phyloP scores from a whole-genome alignment of 2,329 filamentous ascomycete species.

The Cadophora gregata region DNA sequence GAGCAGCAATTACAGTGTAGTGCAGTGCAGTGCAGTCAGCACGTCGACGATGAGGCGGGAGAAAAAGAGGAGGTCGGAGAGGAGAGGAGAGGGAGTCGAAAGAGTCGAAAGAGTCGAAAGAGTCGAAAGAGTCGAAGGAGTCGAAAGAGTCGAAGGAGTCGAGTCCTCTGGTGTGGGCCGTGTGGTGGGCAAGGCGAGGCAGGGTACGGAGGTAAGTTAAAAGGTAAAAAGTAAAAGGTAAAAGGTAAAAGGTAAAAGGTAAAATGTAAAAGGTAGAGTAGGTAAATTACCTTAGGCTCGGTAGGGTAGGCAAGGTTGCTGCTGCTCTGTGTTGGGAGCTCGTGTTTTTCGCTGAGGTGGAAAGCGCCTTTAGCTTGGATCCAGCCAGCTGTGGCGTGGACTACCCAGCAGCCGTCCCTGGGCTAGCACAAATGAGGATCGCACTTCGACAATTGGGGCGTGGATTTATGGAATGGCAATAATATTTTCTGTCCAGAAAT shows the following conservation, averaged over 20 bases:
- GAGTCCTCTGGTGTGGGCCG: no score
- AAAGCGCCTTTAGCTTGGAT: neutral
- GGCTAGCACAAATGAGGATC: neutral
- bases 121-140: no score
- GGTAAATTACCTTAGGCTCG: no score
- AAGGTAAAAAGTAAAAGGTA: no score
- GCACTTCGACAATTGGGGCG: constrained; percentile 5
- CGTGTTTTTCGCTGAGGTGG: constrained; percentile 17
- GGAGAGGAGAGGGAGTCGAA: neutral
- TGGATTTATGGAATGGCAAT: neutral
- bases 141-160: no score
- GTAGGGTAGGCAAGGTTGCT: no score
- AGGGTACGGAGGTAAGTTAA: no score
- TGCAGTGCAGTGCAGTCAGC: no score
- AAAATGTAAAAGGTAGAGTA: no score
- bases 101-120: neutral
- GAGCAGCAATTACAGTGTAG: constrained; percentile 13
- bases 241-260: no score
- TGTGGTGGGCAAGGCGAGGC: no score
- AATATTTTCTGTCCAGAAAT: neutral
- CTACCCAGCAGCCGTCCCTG: neutral
- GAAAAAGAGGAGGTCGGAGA: neutral
- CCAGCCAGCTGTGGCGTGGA: neutral
- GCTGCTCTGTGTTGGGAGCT: constrained; percentile 1
- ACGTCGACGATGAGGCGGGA: constrained; percentile 11